These are phyloP conservation scores for Collariella sp. DNA, from an alignment of 495 filamentous ascomycete genomes.

Conservation along the genomic window DNA sequence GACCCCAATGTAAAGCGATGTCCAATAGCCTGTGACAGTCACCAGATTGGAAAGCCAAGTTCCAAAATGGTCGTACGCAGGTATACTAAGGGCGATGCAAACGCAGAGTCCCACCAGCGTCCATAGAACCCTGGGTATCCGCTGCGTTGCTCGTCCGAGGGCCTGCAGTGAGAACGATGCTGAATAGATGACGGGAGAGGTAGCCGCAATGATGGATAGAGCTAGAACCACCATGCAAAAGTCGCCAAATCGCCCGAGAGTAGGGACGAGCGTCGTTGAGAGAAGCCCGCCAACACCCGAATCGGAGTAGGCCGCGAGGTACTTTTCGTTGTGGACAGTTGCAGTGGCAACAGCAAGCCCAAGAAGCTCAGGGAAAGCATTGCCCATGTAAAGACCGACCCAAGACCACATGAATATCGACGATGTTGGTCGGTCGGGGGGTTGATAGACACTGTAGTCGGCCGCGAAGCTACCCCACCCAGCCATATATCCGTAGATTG, in stretches of 20 bases:
- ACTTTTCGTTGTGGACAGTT: conserved; percentile 46
- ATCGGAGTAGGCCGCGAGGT: conserved; percentile 49
- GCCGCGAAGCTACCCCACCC: conserved; percentile 76
- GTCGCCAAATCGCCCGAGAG: conserved; percentile 65
- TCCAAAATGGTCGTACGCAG: conserved; percentile 68
- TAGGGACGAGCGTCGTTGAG: conserved; percentile 54
- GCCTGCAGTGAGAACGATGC: conserved; percentile 69
- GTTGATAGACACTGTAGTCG: conserved; percentile 81
- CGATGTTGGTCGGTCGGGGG: conserved; percentile 43
- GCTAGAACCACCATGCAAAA: conserved; percentile 78
- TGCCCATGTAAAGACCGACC: conserved; percentile 59
- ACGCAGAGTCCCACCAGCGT: conserved; percentile 56
- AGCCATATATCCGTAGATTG: conserved; percentile 68
- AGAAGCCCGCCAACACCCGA: conserved; percentile 66
- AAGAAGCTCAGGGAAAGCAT: conserved; percentile 72
- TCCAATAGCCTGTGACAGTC: conserved; percentile 74
- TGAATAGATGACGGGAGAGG: conserved; percentile 86
- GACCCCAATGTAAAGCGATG: conserved; percentile 73
- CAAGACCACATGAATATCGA: conserved; percentile 65
- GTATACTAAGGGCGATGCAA: conserved; percentile 69
- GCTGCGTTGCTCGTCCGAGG: conserved; percentile 52
- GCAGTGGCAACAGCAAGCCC: conserved; percentile 66
- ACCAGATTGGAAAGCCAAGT: conserved; percentile 69
- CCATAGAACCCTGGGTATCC: conserved; percentile 72
- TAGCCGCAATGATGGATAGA: conserved; percentile 73